Base-by-base conservation (phyloP, 1,139 yeast species). In the Pneumocystis sp. region DNA sequence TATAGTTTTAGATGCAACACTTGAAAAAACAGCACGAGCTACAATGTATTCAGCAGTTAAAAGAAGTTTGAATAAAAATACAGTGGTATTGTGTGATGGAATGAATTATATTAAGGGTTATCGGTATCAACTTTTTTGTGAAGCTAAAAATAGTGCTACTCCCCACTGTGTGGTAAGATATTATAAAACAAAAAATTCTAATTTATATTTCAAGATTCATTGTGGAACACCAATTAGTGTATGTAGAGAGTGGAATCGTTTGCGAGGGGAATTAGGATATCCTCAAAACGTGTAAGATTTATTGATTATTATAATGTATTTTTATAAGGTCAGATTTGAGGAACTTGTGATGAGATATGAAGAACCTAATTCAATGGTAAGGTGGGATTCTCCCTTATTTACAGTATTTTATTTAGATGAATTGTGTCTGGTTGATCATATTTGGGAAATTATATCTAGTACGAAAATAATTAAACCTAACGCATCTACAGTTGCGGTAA, bases 361-460 rank as follows among this genome's bases (percentile, higher is more conserved):
- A 74, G 98, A 93, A 74, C 99, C 99, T 0, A 87, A 89, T 72
- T 85, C 85, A 29, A 82, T 83, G 72, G 83, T 86, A 56, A 79
- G 97, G 67, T 93, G 98, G 98, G 99, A 93, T 73, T 84, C 96
- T 3, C 99, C 99, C 1, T 76, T 91, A 68, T 86, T 89, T 73
- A 83, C 89, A 0, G 75, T 89, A 85, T 1, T 81, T 84, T 61
- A 83, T 62, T 85, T 85, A 67, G 72, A 73, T 63, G 77, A 76
- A n/a, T 74, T 77, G 5, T 71, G 87, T 17, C 89, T 91, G 0
- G 75, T 83, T 15, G 86, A 85, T 3, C 87, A 83, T 31, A 81
- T 90, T 2, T 88, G 95, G 91, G 83, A 83, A 66, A 82, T 86
- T 0, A 74, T 89, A 29, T 86, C 86, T 29, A 78, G 85, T 66